These are phyloP conservation scores for Carallia pectinifolia DNA, from an alignment of 345 rosid species.

Conservation along the genomic window DNA sequence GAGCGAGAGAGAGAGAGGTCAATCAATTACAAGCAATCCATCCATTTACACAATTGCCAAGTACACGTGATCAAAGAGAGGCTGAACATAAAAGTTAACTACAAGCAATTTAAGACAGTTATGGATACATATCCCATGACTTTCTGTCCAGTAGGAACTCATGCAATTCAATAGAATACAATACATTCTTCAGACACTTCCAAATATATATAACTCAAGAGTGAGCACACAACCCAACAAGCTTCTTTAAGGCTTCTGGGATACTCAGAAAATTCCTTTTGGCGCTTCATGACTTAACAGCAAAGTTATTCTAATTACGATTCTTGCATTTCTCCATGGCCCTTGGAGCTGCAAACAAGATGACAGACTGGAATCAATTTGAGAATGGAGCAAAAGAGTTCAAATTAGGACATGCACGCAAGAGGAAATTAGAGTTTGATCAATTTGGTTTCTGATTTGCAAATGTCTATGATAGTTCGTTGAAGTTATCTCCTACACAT, in stretches of 20 bases:
- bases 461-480: no score
- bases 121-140: slow-evolving; percentile 14
- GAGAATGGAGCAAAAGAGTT: no score
- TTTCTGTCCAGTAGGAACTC: slow-evolving; percentile 10
- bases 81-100: slow-evolving; percentile 16
- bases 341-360: slow-evolving; percentile 47
- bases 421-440: not conserved
- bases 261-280: slow-evolving; percentile 8
- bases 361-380: not conserved
- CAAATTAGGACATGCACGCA: no score
- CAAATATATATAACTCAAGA: slow-evolving; percentile 19
- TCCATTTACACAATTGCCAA: slow-evolving; percentile 32
- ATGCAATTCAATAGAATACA: slow-evolving; percentile 22
- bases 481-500: not conserved
- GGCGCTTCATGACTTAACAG: slow-evolving; percentile 4
- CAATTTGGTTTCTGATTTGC: no score
- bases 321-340: slow-evolving; percentile 49
- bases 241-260: slow-evolving; percentile 5
- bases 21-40: slow-evolving; percentile 32
- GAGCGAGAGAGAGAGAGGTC: not conserved
- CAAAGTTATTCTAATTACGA: slow-evolving; percentile 15
- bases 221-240: slow-evolving; percentile 21
- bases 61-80: slow-evolving; percentile 5
- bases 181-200: slow-evolving; percentile 25
- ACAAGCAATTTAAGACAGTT: slow-evolving; percentile 18